Base-by-base conservation (phyloP, 2,329 filamentous ascomycete species). In the Fusarium poae region DNA sequence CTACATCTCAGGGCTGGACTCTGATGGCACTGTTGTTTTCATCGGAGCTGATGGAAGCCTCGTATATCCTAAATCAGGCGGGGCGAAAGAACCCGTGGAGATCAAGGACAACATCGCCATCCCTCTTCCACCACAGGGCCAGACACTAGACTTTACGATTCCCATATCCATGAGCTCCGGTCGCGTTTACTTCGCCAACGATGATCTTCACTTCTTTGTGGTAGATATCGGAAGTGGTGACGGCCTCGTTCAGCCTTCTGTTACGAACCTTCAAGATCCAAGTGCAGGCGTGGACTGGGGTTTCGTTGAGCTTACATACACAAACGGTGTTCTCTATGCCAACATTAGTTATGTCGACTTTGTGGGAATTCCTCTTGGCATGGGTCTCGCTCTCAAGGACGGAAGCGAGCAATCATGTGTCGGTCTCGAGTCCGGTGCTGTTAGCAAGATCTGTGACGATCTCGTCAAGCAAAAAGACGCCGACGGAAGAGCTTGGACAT, bases 321-420 rank as follows among this genome's bases (percentile, higher is more conserved):
- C 76, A 1, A 68, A 77, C 2, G 78, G 78, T 0, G 72, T 76
- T 9, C 71, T 85, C 27, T 85, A 77, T 42, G 82, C 83, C 64
- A 85, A 86, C 72, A 80, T 86, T 55, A 83, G 79, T 48, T 85
- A 82, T 57, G 84, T 86, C 32, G 84, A 86, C 71, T 85, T 84
- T 63, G 80, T 85, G 20, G 79, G 84, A 6, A 77, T 87, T 18
- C 77, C 82, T 1, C 80, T 88, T n/a, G 83, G 84, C 40, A 84
- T 88, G 81, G 71, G 70, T 0, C 75, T 87, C 16, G 78, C 76
- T 0, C 75, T 79, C 15, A 77, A 68, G 15, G 77, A 75, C 32
- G 80, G 80, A 34, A 71, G 62, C 43, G 60, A 67, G 0, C 82
- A 84, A 35, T 75, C 77, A 2, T 80, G 82, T 16, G 72, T 77